Conservation (phyloP, 768 basidiomycete species). For the Podaxis sp. region DNA sequence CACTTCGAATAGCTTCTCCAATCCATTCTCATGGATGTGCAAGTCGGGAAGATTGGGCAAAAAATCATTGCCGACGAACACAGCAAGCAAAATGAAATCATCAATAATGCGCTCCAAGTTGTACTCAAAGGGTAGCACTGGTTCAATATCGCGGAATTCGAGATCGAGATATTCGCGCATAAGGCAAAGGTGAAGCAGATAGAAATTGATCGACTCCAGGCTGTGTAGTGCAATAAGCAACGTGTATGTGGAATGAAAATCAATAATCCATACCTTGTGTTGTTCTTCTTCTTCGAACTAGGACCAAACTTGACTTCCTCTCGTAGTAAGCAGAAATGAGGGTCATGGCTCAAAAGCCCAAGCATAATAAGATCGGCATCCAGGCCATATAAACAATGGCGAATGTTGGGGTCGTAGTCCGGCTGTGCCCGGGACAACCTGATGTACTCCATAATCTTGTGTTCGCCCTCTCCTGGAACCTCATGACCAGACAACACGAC, state of each 20-base stretch:
- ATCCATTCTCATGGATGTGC: conserved; percentile 96
- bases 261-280: conserved; percentile 36
- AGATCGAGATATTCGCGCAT: conserved; percentile 97
- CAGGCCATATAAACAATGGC: conserved; percentile 97
- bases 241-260: neutral
- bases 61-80: conserved; percentile 98
- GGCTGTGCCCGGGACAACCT: conserved; percentile 92
- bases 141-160: conserved; percentile 79
- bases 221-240: conserved; percentile 29
- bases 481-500: conserved; percentile 97
- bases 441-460: conserved; percentile 99
- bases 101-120: conserved; percentile 94
- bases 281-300: conserved; percentile 66
- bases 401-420: conserved; percentile 93
- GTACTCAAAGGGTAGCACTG: conserved; percentile 74
- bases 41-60: conserved; percentile 93
- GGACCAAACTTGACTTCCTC: conserved; percentile 99
- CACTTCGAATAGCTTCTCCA: conserved; percentile 91
- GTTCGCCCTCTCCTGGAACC: conserved; percentile 98
- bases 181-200: conserved; percentile 89
- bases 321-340: conserved; percentile 94
- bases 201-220: conserved; percentile 86
- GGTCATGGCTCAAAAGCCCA: conserved; percentile 94
- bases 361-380: conserved; percentile 99
- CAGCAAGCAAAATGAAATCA: conserved; percentile 94